phyloP scores from a whole-genome alignment of 306 rosid genomes.

The Cucumis hystrix region DNA sequence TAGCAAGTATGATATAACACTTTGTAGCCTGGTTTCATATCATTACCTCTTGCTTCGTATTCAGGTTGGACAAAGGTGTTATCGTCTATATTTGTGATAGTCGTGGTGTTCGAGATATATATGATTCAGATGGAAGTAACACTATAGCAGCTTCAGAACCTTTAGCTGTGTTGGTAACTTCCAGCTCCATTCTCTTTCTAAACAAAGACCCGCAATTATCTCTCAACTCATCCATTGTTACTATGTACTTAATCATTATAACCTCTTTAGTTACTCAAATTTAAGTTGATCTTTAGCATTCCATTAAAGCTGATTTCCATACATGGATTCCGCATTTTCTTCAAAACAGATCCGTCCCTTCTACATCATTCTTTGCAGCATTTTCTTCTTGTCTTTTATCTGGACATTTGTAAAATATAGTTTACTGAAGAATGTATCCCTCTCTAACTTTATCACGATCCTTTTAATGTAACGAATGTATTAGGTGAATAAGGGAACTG shows the following conservation, averaged over 20 bases:
- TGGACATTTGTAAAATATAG: background rate
- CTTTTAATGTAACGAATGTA: background rate
- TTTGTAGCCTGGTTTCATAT: background rate
- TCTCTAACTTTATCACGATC: background rate
- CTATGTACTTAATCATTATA: background rate
- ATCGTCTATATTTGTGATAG: constrained; percentile 85
- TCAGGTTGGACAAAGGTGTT: constrained; percentile 97
- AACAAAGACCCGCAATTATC: background rate
- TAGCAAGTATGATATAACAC: background rate
- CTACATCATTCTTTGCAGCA: background rate
- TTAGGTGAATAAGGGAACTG: constrained; percentile 97
- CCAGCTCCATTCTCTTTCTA: background rate
- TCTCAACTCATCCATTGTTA: background rate
- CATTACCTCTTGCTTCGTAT: constrained; percentile 11
- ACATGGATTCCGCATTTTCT: background rate
- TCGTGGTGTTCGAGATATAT: constrained; percentile 85
- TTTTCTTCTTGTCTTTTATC: background rate
- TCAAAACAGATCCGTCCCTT: background rate
- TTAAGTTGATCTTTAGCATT: background rate
- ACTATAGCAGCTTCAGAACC: constrained; percentile 83
- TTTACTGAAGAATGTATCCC: background rate
- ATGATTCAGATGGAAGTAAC: constrained; percentile 88
- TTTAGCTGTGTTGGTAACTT: constrained; percentile 68
- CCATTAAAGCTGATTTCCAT: background rate
- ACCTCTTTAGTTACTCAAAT: background rate